These are phyloP conservation scores for Chlamydomonas incerta DNA, from an alignment of 139 green algal genomes.

Conservation along the genomic window DNA sequence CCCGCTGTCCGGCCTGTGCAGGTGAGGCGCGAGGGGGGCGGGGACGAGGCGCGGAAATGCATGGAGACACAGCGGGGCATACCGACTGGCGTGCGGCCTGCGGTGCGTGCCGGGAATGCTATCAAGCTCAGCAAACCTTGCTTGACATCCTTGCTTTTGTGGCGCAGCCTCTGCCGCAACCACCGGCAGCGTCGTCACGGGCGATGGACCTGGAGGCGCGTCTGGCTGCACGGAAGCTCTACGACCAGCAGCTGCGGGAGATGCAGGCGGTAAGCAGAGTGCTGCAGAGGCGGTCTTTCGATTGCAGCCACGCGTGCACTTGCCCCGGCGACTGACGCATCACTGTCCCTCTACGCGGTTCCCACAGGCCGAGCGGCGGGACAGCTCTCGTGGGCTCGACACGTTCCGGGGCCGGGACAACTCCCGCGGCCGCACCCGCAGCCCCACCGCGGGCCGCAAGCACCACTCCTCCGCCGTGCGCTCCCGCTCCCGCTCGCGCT, in stretches of 20 bases:
- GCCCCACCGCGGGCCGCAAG: slow-evolving; percentile 18
- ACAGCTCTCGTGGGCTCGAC: slow-evolving; percentile 17
- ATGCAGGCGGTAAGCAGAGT: slow-evolving; percentile 27
- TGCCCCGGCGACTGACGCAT: neutral
- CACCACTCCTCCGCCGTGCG: neutral
- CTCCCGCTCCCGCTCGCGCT: slow-evolving; percentile 33
- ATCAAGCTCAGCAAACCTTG: too few relatives aligned
- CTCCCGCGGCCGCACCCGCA: slow-evolving; percentile 28
- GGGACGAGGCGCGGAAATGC: too few relatives aligned
- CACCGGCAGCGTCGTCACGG: neutral
- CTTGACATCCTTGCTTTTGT: too few relatives aligned
- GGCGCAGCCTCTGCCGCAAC: too few relatives aligned
- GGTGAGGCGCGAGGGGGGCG: neutral
- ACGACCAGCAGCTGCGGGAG: slow-evolving; percentile 10
- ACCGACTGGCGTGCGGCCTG: too few relatives aligned
- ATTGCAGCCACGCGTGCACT: neutral
- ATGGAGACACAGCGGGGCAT: too few relatives aligned
- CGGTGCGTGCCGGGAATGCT: too few relatives aligned
- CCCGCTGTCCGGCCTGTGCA: neutral
- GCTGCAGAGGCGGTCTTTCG: too few relatives aligned
- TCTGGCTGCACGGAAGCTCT: slow-evolving; percentile 14
- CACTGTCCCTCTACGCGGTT: neutral
- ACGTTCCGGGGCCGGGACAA: slow-evolving; percentile 24
- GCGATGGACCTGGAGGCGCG: neutral
- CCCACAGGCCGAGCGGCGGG: slow-evolving; percentile 10